Evolutionary conservation across 2,329 filamentous ascomycete species (phyloP), one percentile per base, ranked within the genome.

Genomic region (Raffaelea arxii): DNA sequence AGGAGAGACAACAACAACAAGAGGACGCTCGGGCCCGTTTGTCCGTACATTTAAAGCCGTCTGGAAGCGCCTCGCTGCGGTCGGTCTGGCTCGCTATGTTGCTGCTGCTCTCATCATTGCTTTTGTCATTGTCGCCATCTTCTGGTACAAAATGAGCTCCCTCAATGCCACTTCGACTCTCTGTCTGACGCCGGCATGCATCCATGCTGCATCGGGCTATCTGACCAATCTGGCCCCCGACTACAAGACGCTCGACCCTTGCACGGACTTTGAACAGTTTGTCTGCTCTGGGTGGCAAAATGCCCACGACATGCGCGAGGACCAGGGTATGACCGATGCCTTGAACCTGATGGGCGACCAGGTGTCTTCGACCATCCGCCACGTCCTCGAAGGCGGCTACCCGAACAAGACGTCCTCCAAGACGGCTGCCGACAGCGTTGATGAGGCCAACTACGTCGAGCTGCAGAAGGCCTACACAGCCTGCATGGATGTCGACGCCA

Each of bases 231-330:
- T 84, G 14, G 75, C 78, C 16, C 74, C 78, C 7, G 66, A 58
- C 46, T 80, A 84, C 60, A 67, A 75, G 49, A 62, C 76, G 3
- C 65, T 86, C 35, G 80, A 86, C 57, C 76, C 83, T 2, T 87
- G 83, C 55, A 73, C 69, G n/a, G 64, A 85, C 56, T 87, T 87
- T 49, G 78, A 84, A 49, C 68, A 80, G 58, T 72, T 80, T 47
- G 78, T 79, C 19, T 86, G 82, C 54, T 80, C 78, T 46, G 82
- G 82, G 11, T 86, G 81, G 75, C 68, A 73, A 44, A 68, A 77
- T 21, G 70, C 67, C 10, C 75, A 85, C 62, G 80, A 84, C 55
- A 71, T 86, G 48, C 74, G 81, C 3, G 65, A 77, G 4, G 82
- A 86, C 56, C 75, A 80, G 51, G 71, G 75, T 27, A 71, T 73